Conservation (phyloP, 495 filamentous ascomycete genomes). For the Pseudevernia furfuracea region DNA sequence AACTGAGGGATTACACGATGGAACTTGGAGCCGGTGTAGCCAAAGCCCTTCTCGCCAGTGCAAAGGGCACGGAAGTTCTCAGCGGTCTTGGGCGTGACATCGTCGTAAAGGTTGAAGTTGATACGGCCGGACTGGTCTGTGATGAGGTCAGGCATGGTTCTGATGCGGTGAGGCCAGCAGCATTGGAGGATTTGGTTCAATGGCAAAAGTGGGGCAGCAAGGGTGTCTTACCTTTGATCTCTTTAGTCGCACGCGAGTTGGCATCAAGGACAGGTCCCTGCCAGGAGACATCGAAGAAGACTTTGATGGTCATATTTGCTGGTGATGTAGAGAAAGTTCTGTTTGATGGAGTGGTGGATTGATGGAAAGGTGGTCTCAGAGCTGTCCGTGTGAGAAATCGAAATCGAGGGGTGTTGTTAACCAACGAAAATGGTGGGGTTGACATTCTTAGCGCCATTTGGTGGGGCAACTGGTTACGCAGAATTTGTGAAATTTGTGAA, state of each 20-base stretch:
- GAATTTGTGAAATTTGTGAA: background rate
- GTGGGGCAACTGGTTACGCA: constrained; percentile 7
- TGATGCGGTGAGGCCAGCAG: constrained; percentile 22
- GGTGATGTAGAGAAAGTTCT: constrained; percentile 57
- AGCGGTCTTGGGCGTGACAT: constrained; percentile 83
- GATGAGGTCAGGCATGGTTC: constrained; percentile 24
- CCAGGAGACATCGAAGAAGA: constrained; percentile 63
- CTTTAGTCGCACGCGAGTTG: constrained; percentile 47
- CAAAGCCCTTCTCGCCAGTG: constrained; percentile 80
- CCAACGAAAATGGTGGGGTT: constrained; percentile 13
- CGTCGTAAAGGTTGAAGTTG: constrained; percentile 84
- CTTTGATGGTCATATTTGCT: constrained; percentile 58
- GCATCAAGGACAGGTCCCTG: constrained; percentile 55
- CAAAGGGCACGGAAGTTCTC: constrained; percentile 95
- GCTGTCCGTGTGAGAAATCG: constrained; percentile 14
- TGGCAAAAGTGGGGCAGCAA: constrained; percentile 17
- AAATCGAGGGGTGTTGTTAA: constrained; percentile 11
- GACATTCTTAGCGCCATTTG: constrained; percentile 9
- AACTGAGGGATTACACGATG: constrained; percentile 97
- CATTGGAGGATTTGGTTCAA: constrained; percentile 18
- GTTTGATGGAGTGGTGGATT: constrained; percentile 27
- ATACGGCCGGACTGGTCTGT: constrained; percentile 71
- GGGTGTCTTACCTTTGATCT: constrained; percentile 50
- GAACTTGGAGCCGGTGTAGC: constrained; percentile 87
- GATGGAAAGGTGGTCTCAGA: constrained; percentile 11